phyloP scores from a whole-genome alignment of 768 basidiomycete species.

The Lactarius sanguifluus region DNA sequence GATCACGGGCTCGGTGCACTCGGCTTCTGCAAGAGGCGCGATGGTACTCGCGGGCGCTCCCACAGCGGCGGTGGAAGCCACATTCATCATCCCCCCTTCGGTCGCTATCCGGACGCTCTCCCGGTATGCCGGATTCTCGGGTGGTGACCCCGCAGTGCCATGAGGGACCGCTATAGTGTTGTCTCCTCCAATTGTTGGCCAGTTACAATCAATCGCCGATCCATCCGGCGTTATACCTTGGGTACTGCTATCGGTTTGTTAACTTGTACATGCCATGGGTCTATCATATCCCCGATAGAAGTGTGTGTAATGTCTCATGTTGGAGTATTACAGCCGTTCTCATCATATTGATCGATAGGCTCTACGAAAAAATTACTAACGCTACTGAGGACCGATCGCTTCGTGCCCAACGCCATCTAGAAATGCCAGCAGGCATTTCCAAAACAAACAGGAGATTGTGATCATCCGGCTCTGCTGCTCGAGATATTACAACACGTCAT shows the following conservation, averaged over 20 bases:
- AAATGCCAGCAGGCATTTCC: neutral
- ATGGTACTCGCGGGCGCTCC: too few species aligned
- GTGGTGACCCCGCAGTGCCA: conserved; percentile 24
- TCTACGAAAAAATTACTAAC: too few species aligned
- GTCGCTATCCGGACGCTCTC: conserved; percentile 16
- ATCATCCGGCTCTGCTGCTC: neutral
- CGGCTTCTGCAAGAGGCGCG: neutral
- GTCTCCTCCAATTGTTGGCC: neutral
- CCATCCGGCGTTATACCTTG: neutral
- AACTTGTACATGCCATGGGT: neutral
- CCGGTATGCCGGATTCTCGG: conserved; percentile 19
- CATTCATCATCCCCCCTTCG: conserved; percentile 17
- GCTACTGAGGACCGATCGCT: too few species aligned
- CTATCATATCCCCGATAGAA: neutral
- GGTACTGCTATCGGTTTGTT: neutral
- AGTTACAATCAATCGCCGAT: neutral
- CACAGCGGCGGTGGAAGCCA: conserved; percentile 1
- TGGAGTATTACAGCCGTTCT: neutral
- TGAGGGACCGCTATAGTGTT: neutral
- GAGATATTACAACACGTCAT: neutral
- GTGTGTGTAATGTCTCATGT: neutral
- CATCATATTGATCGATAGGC: too few species aligned
- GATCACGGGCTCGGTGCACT: conserved; percentile 13
- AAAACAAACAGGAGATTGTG: neutral
- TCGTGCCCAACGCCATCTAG: neutral